Evolutionary conservation across 202 grass and related monocot species (phyloP), one percentile per base, ranked within the genome.

Genomic region (Tripidium arundinaceum): DNA sequence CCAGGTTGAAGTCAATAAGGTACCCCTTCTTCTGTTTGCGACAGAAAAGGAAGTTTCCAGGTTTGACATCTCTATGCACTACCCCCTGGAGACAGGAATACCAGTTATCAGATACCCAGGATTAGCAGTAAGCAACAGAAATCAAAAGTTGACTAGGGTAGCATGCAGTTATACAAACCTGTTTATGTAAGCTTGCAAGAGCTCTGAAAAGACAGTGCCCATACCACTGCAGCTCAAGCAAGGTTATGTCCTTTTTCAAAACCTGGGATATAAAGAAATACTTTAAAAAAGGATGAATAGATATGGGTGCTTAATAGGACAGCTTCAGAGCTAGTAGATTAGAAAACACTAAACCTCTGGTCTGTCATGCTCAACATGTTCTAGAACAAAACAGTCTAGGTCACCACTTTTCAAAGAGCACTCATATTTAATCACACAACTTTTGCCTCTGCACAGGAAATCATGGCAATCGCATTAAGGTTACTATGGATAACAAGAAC

Each of bases 1-100:
- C 96, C 68, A 96, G 83, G 84, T 99, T 99, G 58, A 99, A 99
- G 81, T 99, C 96, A 88, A 99, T 91, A 54, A 99, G 92, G 85
- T 91, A 95, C 28, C 96, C 96, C 70, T 65, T 99, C 29, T 65
- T 70, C 21, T 62, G 70, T 66, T 89, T 84, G 11, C 92, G 86
- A 70, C 88, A 95, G 84, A 93, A 95, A 26, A 99, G 92, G 38
- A 99, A 99, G 38, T 99, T 99, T 66, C 96, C 96, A 79, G 96
- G 92, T 82, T 99, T 99, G 27, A 99, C 83, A 87, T 99, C 96
- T 73, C 92, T 91, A 74, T 99, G 96, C 43, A 87, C 84, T 60
- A 91, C 75, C 22, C 96, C 87, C 96, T 96, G 86, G 39, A 89
- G 77, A 84, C 58, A 86, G 21, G 77, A 58, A 86, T 68, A 74